phyloP scores from a whole-genome alignment of 495 filamentous ascomycete species.

The Annulohypoxylon stygium region DNA sequence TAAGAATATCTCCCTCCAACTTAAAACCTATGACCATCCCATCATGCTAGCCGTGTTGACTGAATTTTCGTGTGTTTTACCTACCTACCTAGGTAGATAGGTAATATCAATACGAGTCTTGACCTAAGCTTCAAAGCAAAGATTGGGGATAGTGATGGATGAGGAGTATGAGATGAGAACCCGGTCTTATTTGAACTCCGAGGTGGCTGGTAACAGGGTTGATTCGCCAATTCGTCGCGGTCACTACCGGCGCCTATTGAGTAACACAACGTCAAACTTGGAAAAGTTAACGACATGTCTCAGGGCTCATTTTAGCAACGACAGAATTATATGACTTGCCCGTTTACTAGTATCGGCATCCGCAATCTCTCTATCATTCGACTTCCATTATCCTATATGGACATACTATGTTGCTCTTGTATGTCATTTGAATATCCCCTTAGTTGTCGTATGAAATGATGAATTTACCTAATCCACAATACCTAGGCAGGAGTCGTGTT shows the following conservation, averaged over 20 bases:
- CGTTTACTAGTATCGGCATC: not conserved
- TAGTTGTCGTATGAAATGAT: not conserved
- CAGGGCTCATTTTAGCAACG: not conserved
- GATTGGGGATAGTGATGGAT: not conserved
- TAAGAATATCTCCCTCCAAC: not conserved
- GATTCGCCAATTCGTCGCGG: not conserved
- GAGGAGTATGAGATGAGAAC: not conserved
- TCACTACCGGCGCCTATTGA: not conserved
- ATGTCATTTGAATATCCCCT: not conserved
- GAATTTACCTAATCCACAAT: not conserved
- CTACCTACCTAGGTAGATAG: no score
- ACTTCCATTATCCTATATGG: conserved; percentile 6
- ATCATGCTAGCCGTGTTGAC: not conserved
- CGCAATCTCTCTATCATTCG: conserved; percentile 1
- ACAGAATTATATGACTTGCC: not conserved
- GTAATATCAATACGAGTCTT: not conserved
- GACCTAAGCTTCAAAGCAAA: not conserved
- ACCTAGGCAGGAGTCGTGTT: conserved; percentile 16
- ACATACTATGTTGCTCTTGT: conserved; percentile 6
- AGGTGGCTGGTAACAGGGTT: not conserved
- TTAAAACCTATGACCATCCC: not conserved
- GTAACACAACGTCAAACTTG: not conserved
- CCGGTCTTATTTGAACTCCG: not conserved
- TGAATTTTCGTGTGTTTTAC: not conserved
- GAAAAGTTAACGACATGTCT: not conserved